These are phyloP conservation scores for Hymenochaete sp. DNA, from an alignment of 1,284 basidiomycete species.

Conservation along the genomic window DNA sequence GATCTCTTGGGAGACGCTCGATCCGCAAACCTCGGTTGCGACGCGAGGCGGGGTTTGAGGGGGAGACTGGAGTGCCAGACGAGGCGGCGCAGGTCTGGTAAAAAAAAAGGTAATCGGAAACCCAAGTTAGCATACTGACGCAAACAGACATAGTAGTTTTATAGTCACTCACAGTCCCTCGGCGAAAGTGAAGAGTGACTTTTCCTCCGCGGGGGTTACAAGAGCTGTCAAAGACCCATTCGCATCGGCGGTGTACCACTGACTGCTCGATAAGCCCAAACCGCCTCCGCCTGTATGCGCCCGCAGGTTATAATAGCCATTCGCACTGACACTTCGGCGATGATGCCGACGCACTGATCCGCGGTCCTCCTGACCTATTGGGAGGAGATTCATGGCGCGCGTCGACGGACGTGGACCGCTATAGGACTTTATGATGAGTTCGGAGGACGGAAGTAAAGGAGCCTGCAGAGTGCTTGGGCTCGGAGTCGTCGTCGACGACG, in stretches of 20 bases:
- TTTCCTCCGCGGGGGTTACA: slow-evolving; percentile 11
- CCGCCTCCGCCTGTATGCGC: neutral
- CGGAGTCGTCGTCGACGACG: neutral
- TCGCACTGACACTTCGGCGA: slow-evolving; percentile 14
- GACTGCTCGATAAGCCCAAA: slow-evolving; percentile 2
- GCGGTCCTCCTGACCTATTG: slow-evolving; percentile 13
- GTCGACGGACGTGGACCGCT: neutral
- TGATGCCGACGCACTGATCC: neutral
- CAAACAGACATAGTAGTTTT: neutral
- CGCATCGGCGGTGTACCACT: slow-evolving; percentile 5
- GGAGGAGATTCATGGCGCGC: slow-evolving; percentile 11
- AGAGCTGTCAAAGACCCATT: slow-evolving; percentile 10
- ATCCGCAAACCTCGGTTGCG: slow-evolving; percentile 1
- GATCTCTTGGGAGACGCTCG: too few species aligned
- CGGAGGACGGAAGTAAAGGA: slow-evolving; percentile 14
- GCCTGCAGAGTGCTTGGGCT: slow-evolving; percentile 7
- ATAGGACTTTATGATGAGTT: slow-evolving; percentile 14
- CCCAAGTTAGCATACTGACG: neutral
- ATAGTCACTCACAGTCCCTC: slow-evolving; percentile 12
- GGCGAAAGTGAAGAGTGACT: slow-evolving; percentile 5
- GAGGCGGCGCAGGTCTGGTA: slow-evolving; percentile 10
- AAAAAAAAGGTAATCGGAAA: slow-evolving; percentile 1
- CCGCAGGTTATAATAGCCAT: neutral
- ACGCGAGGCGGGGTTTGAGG: slow-evolving; percentile 5
- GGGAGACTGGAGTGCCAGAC: slow-evolving; percentile 3